These are phyloP conservation scores for Fusarium pseudonygamai DNA, from an alignment of 2,329 filamentous ascomycete genomes.

Conservation along the genomic window DNA sequence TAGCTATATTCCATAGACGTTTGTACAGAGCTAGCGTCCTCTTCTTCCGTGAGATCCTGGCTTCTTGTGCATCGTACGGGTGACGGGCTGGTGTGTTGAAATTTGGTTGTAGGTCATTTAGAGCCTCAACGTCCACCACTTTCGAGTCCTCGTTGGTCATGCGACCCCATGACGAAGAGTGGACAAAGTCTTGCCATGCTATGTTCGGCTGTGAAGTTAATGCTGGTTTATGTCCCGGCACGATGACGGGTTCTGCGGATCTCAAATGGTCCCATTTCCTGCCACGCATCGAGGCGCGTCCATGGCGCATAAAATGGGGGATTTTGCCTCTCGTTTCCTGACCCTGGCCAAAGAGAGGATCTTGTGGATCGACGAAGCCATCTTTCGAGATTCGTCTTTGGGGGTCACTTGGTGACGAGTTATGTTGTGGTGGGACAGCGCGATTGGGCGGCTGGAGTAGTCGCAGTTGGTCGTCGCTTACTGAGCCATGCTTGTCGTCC, in stretches of 20 bases:
- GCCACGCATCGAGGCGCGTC: slow-evolving; percentile 57
- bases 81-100: slow-evolving; percentile 54
- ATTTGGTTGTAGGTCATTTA: slow-evolving; percentile 58
- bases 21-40: slow-evolving; percentile 54
- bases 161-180: slow-evolving; percentile 62
- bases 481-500: slow-evolving; percentile 52
- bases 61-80: slow-evolving; percentile 44
- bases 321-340: slow-evolving; percentile 51
- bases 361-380: slow-evolving; percentile 56
- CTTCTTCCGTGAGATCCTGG: slow-evolving; percentile 43
- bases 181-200: slow-evolving; percentile 63
- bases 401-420: slow-evolving; percentile 52
- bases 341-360: slow-evolving; percentile 49
- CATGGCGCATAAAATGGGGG: slow-evolving; percentile 58
- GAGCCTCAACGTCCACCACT: slow-evolving; percentile 56
- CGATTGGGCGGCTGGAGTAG: slow-evolving; percentile 52
- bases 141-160: slow-evolving; percentile 58
- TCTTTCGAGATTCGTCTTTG: slow-evolving; percentile 58
- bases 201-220: slow-evolving; percentile 51
- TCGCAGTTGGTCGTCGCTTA: slow-evolving; percentile 51
- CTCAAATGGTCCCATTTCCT: slow-evolving; percentile 69
- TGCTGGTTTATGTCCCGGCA: slow-evolving; percentile 57
- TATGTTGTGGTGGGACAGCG: slow-evolving; percentile 53
- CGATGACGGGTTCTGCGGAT: slow-evolving; percentile 67
- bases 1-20: slow-evolving; percentile 72